Conservation (phyloP, 768 basidiomycete species). For the Harrya chromipes region DNA sequence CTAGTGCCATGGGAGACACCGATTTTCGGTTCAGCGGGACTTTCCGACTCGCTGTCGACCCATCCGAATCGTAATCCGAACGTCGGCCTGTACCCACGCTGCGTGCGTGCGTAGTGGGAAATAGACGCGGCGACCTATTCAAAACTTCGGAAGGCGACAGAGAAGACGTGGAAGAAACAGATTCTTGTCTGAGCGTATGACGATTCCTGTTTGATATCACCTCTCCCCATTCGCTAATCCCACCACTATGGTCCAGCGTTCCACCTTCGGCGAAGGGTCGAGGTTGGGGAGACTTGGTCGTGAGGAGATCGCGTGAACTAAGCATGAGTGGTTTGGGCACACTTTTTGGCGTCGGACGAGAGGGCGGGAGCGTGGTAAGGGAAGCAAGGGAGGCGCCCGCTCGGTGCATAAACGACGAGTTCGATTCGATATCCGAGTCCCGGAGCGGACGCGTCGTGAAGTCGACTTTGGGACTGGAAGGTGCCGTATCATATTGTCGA, state of each 20-base stretch:
- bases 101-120: slow-evolving; percentile 1
- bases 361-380: slow-evolving; percentile 39
- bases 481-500: slow-evolving; percentile 26
- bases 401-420: slow-evolving; percentile 33
- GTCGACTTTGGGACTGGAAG: slow-evolving; percentile 30
- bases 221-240: slow-evolving; percentile 45
- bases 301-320: slow-evolving; percentile 47
- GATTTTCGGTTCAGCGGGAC: slow-evolving; percentile 65
- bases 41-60: slow-evolving; percentile 44
- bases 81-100: slow-evolving; percentile 29
- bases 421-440: slow-evolving; percentile 21
- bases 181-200: slow-evolving; percentile 45
- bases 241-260: slow-evolving; percentile 30
- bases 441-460: slow-evolving; percentile 8
- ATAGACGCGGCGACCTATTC: slow-evolving; percentile 30
- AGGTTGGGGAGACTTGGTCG: slow-evolving; percentile 23
- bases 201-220: slow-evolving; percentile 38
- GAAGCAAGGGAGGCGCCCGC: slow-evolving; percentile 42
- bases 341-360: slow-evolving; percentile 39
- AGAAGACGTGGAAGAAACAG: slow-evolving; percentile 64
- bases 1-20: slow-evolving; percentile 69
- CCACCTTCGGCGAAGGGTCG: slow-evolving; percentile 24
- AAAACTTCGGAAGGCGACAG: slow-evolving; percentile 54
- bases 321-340: slow-evolving; percentile 68
- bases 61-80: slow-evolving; percentile 60